Base-by-base conservation (phyloP, 345 rosid genomes). In the Dimocarpus longan region DNA sequence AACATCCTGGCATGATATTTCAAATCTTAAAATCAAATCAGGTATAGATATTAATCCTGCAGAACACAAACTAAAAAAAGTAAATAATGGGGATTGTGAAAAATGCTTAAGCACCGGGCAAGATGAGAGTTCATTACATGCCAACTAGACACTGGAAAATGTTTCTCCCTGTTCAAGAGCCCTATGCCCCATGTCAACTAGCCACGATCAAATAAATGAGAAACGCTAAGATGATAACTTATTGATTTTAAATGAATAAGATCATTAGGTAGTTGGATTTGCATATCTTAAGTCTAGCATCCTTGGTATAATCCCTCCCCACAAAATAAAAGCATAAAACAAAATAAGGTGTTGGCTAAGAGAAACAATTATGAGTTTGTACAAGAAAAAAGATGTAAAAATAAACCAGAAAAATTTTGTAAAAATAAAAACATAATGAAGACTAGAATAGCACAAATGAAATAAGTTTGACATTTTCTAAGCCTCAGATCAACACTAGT, bases 41-140 rank as follows among this genome's bases (percentile, higher is more conserved):
- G 94, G 91, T 82, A 94, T 89, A 48, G 94, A 80, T 86, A 96
- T 96, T 84, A 93, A 68, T 77, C 97, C 98, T 96, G 92, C 79
- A 82, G 44, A 85, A 79, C 67, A 66, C 70, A 57, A 79, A 22
- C 32, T 18, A 37, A 15, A 39, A 16, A 39, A 10, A 63, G 26
- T 21, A 59, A 69, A 71, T 8, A 66, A 60, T 28, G 16, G 37
- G 63, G 19, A 28, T n/a, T n/a, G 42, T 21, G 37, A 42, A 22
- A 66, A 78, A 77, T 68, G 28, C 28, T 68, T 32, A 9, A 10
- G 65, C 52, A 65, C 16, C 19, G 26, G 9, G 70, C 60, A 77
- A 71, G 37, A 37, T 37, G 18, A 72, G 16, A 42, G 19, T 70
- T 19, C 46, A 74, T 16, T 39, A 54, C 13, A 42, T 43, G 10